These are phyloP conservation scores for Irpex lacteus DNA, from an alignment of 1,284 basidiomycete genomes.

Conservation along the genomic window DNA sequence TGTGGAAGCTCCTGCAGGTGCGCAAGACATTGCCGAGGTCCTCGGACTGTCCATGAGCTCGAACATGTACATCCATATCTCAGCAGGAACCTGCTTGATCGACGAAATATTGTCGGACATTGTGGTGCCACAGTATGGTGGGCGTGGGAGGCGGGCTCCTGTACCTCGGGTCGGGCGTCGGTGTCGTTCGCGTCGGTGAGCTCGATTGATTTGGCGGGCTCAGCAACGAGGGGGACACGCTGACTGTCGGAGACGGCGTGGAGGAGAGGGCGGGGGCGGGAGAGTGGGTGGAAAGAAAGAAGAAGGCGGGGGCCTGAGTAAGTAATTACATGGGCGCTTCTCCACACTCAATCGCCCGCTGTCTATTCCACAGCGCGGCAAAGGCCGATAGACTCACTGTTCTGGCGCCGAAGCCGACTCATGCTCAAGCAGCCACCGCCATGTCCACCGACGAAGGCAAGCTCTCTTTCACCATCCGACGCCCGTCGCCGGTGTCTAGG, in stretches of 20 bases:
- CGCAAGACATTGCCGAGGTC: slow-evolving; percentile 31
- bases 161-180: neutral
- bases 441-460: slow-evolving; percentile 36
- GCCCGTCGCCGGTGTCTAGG: slow-evolving; percentile 63
- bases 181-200: neutral
- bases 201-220: neutral
- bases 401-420: neutral
- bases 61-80: slow-evolving; percentile 32
- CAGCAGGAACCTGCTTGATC: slow-evolving; percentile 23
- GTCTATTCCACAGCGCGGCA: neutral
- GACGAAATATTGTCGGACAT: slow-evolving; percentile 9
- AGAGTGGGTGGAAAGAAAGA: neutral
- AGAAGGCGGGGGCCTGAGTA: neutral
- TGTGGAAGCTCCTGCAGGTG: slow-evolving; percentile 30
- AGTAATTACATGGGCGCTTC: neutral
- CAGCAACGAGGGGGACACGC: neutral
- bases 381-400: neutral
- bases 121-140: neutral
- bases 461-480: slow-evolving; percentile 73
- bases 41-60: slow-evolving; percentile 25
- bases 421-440: neutral
- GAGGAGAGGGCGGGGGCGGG: neutral
- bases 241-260: neutral
- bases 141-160: neutral
- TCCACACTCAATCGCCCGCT: neutral